Evolutionary conservation across 257 asterid genomes (phyloP).

Genomic region (Verbascum thapsus): DNA sequence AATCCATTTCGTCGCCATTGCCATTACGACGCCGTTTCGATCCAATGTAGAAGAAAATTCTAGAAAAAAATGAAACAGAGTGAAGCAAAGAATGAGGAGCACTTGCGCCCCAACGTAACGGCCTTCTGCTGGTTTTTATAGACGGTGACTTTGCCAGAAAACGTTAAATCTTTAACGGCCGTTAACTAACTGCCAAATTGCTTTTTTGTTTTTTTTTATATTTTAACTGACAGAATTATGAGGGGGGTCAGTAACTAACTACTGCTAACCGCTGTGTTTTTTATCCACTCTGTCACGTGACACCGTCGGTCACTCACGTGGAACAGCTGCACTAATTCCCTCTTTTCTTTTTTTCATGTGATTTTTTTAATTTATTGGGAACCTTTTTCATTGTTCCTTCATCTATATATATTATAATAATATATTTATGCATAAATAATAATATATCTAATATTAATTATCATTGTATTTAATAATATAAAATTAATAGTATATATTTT

Average conservation of each 20-base stretch:
- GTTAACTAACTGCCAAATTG: conserved; percentile 47
- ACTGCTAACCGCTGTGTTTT: conserved; percentile 43
- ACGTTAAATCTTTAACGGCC: conserved; percentile 60
- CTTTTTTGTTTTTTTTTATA: not conserved
- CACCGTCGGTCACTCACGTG: conserved; percentile 52
- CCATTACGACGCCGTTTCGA: conserved; percentile 24
- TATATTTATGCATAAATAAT: too few relatives aligned
- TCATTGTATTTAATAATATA: too few relatives aligned
- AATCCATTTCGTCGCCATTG: conserved; percentile 44
- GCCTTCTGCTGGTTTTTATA: conserved; percentile 60
- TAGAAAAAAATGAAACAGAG: conserved; percentile 18
- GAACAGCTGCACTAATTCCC: conserved; percentile 26
- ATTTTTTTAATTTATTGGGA: not conserved
- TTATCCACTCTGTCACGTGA: conserved; percentile 59
- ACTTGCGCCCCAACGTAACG: conserved; percentile 65
- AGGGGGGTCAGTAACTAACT: conserved; percentile 44
- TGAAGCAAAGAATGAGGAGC: conserved; percentile 32
- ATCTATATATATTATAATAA: too few relatives aligned
- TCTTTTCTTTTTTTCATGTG: not conserved
- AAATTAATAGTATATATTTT: too few relatives aligned
- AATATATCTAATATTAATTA: too few relatives aligned
- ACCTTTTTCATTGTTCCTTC: not conserved
- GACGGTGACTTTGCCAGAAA: conserved; percentile 35
- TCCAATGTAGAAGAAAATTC: not conserved
- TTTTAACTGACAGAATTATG: conserved; percentile 21